A percentile compares a stretch with the other conserved stretches of the same genome.
These are phyloP conservation scores for Talaromyces sp. DNA, from an alignment of 2,329 filamentous ascomycete species.

Conservation along the genomic window DNA sequence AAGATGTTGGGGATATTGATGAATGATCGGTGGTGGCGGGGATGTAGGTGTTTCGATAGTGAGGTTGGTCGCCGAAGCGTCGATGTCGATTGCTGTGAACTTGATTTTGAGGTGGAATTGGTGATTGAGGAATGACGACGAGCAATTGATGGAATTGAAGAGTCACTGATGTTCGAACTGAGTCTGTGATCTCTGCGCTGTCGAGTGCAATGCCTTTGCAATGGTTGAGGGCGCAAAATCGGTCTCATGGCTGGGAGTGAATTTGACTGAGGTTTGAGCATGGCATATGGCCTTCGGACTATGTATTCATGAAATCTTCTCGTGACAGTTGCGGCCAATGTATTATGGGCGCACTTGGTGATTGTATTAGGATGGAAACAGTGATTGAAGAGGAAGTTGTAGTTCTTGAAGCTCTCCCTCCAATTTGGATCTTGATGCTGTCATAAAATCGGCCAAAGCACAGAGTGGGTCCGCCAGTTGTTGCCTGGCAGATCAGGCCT, in stretches of 20 bases:
- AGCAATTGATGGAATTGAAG: background rate
- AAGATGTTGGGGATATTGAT: constrained; percentile 17
- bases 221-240: background rate
- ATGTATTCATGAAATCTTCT: background rate
- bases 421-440: background rate
- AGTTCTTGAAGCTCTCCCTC: background rate
- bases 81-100: background rate
- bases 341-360: background rate
- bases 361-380: background rate
- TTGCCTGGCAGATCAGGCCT: background rate
- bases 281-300: background rate
- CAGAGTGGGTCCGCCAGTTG: background rate
- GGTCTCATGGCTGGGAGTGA: background rate
- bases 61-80: background rate
- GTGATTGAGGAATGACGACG: background rate
- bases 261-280: background rate
- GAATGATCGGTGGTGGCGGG: constrained; percentile 10
- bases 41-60: background rate
- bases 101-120: background rate
- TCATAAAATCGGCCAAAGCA: background rate
- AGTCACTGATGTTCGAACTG: background rate
- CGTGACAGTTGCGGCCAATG: background rate
- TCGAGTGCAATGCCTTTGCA: background rate
- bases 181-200: background rate
- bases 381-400: background rate